Evolutionary conservation across 2,329 filamentous ascomycete species (phyloP).

Genomic region (Colletotrichum sp.): DNA sequence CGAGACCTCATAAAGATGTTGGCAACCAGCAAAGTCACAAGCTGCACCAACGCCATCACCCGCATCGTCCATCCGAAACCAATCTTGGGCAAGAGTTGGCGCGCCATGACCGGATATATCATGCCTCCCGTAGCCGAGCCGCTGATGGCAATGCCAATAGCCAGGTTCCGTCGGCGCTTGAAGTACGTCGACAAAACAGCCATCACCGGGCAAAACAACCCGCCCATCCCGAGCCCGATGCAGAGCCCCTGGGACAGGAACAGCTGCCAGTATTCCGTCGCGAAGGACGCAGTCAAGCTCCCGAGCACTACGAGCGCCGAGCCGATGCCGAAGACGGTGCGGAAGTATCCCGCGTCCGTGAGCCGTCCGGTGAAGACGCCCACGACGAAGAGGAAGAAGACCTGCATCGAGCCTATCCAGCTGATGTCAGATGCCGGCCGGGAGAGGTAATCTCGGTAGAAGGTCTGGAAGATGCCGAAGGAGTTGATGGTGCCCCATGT

Average conservation of each 20-base stretch:
- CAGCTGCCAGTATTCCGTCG: slow-evolving; percentile 50
- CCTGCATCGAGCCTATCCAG: slow-evolving; percentile 51
- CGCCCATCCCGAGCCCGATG: slow-evolving; percentile 52
- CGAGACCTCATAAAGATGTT: slow-evolving; percentile 30
- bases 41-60: slow-evolving; percentile 70
- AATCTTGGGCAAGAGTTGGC: slow-evolving; percentile 53
- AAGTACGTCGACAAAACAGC: slow-evolving; percentile 66
- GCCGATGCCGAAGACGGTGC: slow-evolving; percentile 41
- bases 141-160: slow-evolving; percentile 61
- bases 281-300: slow-evolving; percentile 48
- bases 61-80: slow-evolving; percentile 66
- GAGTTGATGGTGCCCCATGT: slow-evolving; percentile 46
- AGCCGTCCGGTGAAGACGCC: slow-evolving; percentile 47
- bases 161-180: slow-evolving; percentile 52
- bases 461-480: slow-evolving; percentile 49
- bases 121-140: slow-evolving; percentile 60
- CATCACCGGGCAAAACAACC: slow-evolving; percentile 59
- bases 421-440: slow-evolving; percentile 41
- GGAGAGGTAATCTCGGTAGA: slow-evolving; percentile 35
- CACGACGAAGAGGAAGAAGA: slow-evolving; percentile 46
- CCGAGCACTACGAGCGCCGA: slow-evolving; percentile 42
- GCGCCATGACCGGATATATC: slow-evolving; percentile 57
- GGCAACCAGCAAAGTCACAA: slow-evolving; percentile 71
- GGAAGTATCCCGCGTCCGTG: slow-evolving; percentile 48
- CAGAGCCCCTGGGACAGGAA: slow-evolving; percentile 59